Evolutionary conservation across 2,329 filamentous ascomycete genomes (phyloP), one percentile per base, ranked within the genome.

Genomic region (Cercospora sp.): DNA sequence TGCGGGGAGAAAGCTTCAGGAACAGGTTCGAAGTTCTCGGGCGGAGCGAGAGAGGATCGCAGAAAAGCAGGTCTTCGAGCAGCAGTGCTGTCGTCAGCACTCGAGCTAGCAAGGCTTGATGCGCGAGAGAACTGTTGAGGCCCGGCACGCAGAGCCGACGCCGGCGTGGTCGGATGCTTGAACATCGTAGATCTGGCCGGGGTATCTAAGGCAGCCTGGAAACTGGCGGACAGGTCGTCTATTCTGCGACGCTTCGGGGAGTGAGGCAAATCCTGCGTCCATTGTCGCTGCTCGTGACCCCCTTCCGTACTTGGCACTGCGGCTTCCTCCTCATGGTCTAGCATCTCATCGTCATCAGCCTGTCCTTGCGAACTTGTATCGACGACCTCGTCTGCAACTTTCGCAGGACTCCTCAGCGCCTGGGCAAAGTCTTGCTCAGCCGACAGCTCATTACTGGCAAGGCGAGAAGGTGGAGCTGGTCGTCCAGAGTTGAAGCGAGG

Each of bases 1-100:
- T 83, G 82, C 1, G 86, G 85, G 0, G 85, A 86, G 75, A 87
- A 87, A 45, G 82, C 80, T 48, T 85, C 83, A 0, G 85, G 84
- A 0, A 85, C 76, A 0, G 84, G 83, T 4, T 77, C 76, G 13
- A 69, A 58, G 12, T 55, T 71, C 2, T 78, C 76, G 12, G 75
- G 76, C 3, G 77, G 73, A 12, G 76, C 75, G 3, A 71, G 67
- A 2, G 77, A 73, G 2, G 80, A 78, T 66, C 78, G 76, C 55
- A 82, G 72, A 74, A 82, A 82, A 16, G 77, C 72, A 9, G 81
- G 80, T 55, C 80, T 78, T 23, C 65, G 70, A 63, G 67, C 53
- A 45, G 45, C 57, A 42, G 62, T 42, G 40, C 40, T 63, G 10
- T 69, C 64, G n/a, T 64, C 53, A 18, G 58, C 23, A 16, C 42